Evolutionary conservation across 140 eudicot species (phyloP), one percentile per base, ranked within the genome.

Genomic region (Anethum foeniculum): DNA sequence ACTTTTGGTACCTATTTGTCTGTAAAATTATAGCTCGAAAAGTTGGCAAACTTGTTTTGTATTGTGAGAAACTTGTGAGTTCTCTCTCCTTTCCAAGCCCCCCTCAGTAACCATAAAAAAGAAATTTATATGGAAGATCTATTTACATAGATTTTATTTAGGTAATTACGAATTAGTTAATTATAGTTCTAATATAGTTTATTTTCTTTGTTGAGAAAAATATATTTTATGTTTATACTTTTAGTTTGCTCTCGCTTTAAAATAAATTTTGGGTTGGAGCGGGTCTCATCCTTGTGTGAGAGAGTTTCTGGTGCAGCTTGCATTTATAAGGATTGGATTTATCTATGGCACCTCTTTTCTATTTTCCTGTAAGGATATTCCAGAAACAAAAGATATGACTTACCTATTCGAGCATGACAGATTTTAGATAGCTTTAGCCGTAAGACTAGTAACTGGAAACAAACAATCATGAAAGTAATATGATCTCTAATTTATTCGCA

Each of bases 261-360:
- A 73, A 38, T 0, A 6, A 43, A 23, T 43, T 44, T 3, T 23
- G 47, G 18, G 27, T n/a, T 44, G 56, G 43, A n/a, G 8, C 77
- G 14, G 19, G 12, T 39, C n/a, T 72, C 77, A 72, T 62, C 67
- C 69, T 32, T 82, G 54, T 67, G 18, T 58, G 71, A 52, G 75
- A 69, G 48, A 32, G 39, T 13, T 54, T 71, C 44, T 77, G 8
- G 41, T 32, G 69, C 47, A 30, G 25, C 47, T 46, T 14, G 9
- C 60, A 19, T 19, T 75, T 76, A 41, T 15, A 7, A 48, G 44
- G 43, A 9, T 47, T 56, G 15, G 27, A 48, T 44, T 27, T 44
- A 18, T 21, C 13, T 47, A 51, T n/a, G 25, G 14, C 39, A 47
- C 32, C 30, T 76, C 18, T 44, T 48, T 47, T 76, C 67, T 32